Evolutionary conservation across 2,329 filamentous ascomycete genomes (phyloP), one percentile per base, ranked within the genome.

Genomic region (Botrytis paeoniae): DNA sequence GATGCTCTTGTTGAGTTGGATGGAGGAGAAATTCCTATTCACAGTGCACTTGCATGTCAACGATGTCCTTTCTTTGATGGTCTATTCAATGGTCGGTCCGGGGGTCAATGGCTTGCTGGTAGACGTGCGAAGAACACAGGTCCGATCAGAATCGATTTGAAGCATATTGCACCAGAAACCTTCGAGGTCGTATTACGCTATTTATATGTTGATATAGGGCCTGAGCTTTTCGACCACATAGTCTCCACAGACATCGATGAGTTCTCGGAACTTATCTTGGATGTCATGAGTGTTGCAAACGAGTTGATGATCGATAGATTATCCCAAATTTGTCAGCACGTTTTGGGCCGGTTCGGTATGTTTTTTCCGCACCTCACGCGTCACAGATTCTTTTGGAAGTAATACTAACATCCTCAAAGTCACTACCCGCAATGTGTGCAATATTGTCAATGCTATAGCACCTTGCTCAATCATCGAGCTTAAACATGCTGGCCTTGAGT

Each of bases 231-330:
- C 78, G 89, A 97, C 76, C 86, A 92, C 45, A 87, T 96, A 8
- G 87, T 92, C 25, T 87, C 89, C 51, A 84, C 88, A 25, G 90
- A 91, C 74, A 83, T 97, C 9, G 94, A 98, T 76, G 92, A 94
- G 63, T 94, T 97, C 75, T 89, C 95, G 7, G 94, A 98, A 78
- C 85, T 96, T n/a, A 87, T 98, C 14, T 88, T 98, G 83, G 94
- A 97, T 78, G 93, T 98, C 62, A 91, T 98, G 87, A 90, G 90
- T 72, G 91, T 93, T 70, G 94, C 95, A 20, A 96, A 99, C 80
- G 95, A 99, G 82, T 84, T 99, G 73, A 98, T 99, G 95, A 87
- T 99, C 64, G 94, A 98, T 80, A 88, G 95, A 10, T 84, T 99
- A 8, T 94, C 93, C 8, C 93, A 97, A 80, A 90, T 97, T 41